Base-by-base conservation (phyloP, 306 rosid genomes). In the Prunus mira region DNA sequence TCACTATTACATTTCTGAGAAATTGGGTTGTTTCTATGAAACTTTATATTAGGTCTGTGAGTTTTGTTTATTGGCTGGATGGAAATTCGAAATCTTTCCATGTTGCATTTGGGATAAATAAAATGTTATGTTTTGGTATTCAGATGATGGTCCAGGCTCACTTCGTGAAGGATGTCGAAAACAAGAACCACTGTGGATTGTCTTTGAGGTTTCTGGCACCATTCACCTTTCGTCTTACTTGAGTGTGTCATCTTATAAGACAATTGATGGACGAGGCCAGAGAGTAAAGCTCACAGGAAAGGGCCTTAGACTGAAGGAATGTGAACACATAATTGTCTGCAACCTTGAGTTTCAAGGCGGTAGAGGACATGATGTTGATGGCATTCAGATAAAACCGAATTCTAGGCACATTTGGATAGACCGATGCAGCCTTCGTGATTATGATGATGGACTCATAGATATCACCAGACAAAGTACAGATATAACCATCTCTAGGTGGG, bases 131-230 rank as follows among this genome's bases (percentile, higher is more conserved):
- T 66, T 62, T 71, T 47, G 69, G 71, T 55, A 52, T 65, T 58
- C 77, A 91, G 96, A 91, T 76, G 96, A 89, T 76, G 92, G 96
- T 78, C 90, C 96, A 0, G 96, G 93, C 52, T 89, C 93, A 14
- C 96, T 91, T 77, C 90, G 91, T 2, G 88, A 89, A 11, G 93
- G 91, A 41, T 91, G 93, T 69, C 88, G 90, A n/a, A 82, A 57
- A 71, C 81, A 77, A 57, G 93, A 84, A 79, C 91, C 96, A 0
- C 80, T 89, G 2, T 91, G 96, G 96, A 87, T 91, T 82, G 88
- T 91, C 78, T 91, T 91, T 71, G 87, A 84, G 64, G 75, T 89
- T 79, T 91, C 93, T 0, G 93, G 93, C 20, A 84, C 88, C 45
- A 87, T 91, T 81, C 17, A 66, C 69, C 71, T 69, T 45, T 84